These are phyloP conservation scores for Picea sitchensis DNA, from an alignment of 75 land plant genomes.

Conservation along the genomic window DNA sequence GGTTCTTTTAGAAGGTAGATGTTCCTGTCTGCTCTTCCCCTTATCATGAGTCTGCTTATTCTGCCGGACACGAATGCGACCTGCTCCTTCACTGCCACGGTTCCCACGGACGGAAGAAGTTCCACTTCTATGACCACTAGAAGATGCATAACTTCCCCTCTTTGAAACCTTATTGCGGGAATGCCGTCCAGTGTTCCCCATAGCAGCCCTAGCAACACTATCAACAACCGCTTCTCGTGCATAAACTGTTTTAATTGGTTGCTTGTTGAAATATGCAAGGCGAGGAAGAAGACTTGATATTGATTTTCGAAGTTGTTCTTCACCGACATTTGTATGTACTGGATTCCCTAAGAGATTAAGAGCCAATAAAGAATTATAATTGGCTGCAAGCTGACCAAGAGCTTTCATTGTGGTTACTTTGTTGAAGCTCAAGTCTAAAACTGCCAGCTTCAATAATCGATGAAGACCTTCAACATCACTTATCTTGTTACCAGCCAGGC, in stretches of 20 bases:
- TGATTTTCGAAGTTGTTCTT: constrained; percentile 73
- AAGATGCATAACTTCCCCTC: constrained; percentile 14
- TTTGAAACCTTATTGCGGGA: constrained; percentile 27
- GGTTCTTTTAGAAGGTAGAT: constrained; percentile 5
- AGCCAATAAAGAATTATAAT: constrained; percentile 77
- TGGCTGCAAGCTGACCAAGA: constrained; percentile 85
- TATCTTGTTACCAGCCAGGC: constrained; percentile 89
- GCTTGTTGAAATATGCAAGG: constrained; percentile 74
- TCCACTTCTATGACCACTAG: background rate
- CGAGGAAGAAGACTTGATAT: constrained; percentile 61
- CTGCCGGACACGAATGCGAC: background rate
- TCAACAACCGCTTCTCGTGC: constrained; percentile 56
- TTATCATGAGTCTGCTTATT: background rate
- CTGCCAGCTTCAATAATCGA: constrained; percentile 71
- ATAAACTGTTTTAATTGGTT: constrained; percentile 65
- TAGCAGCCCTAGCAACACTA: constrained; percentile 75
- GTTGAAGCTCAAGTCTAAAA: constrained; percentile 88
- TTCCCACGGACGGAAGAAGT: background rate
- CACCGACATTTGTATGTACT: constrained; percentile 74
- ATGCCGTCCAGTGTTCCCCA: constrained; percentile 34
- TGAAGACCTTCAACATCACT: constrained; percentile 95
- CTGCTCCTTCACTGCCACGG: constrained; percentile 10
- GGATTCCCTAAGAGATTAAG: constrained; percentile 89
- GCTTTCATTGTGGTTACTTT: constrained; percentile 76
- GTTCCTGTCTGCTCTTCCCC: constrained; percentile 6